Conservation (phyloP, 2,329 filamentous ascomycete genomes). For the Hypoxylon sp. region DNA sequence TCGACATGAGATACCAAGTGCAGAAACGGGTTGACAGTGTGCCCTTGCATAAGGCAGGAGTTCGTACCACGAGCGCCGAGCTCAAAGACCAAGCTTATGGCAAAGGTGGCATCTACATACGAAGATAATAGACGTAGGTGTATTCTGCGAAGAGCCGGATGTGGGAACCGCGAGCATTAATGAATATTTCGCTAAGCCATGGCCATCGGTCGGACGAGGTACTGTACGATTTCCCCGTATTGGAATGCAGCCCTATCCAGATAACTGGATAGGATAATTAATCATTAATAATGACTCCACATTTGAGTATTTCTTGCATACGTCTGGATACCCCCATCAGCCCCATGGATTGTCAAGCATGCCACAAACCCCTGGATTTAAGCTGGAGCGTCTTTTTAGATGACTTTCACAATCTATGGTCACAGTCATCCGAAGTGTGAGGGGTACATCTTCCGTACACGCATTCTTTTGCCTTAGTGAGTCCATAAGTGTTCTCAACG, state of each 20-base stretch:
- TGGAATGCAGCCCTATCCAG: neutral
- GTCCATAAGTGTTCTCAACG: neutral
- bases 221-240: neutral
- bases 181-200: neutral
- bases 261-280: neutral
- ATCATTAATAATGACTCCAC: constrained; percentile 22
- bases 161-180: neutral
- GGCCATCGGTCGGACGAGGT: neutral
- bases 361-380: neutral
- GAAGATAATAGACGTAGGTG: constrained; percentile 49
- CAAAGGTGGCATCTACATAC: constrained; percentile 66
- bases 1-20: constrained; percentile 64
- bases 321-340: neutral
- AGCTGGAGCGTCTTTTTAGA: neutral
- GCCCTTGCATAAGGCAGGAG: constrained; percentile 71
- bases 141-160: neutral
- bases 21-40: constrained; percentile 71
- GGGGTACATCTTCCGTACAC: neutral
- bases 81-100: constrained; percentile 66
- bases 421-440: neutral
- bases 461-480: neutral
- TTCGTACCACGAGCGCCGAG: constrained; percentile 66
- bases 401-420: neutral
- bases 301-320: neutral
- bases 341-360: neutral